Base-by-base conservation (phyloP, 352 stramenopile genomes). In the Globisporangium camurandrum region DNA sequence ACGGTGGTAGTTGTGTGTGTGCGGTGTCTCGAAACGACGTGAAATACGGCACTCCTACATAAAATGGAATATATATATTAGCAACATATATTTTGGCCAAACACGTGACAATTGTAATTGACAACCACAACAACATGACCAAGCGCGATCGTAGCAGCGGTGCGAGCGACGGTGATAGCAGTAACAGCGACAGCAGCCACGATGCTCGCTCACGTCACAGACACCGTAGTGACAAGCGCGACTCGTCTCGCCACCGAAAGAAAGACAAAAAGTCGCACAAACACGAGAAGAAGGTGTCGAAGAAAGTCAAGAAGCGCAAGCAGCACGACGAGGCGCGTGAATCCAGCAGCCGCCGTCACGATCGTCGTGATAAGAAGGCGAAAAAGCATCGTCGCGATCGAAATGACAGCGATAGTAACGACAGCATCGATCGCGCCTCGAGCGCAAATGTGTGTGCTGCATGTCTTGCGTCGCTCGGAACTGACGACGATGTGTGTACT, bases 281-380 rank as follows among this genome's bases (percentile, higher is more conserved):
- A 28, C 57, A 62, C 22, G 51, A 72, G 37, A 57, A 62, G 49
- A 61, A 61, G 49, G 56, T 41, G 24, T 50, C 71, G 37, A 57
- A 62, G 49, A 61, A 61, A 47, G 56, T 41, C 40, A 65, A 71
- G 53, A 64, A 64, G 24, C 45, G 59, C 39, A 51, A 51, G 33
- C 58, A 64, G 47, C 57, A 54, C 12, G 50, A 80, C 44, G 60
- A 69, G 56, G 51, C 60, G 41, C 51, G 42, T 10, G 58, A 52
- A 17, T n/a, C n/a, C 48, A 51, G 26, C 49, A 69, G 47, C 69
- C 64, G 53, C 26, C 49, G 34, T 55, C 49, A 62, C 23, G 31
- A 51, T 26, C 39, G 46, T 43, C 38, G 49, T 19, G 23, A 41
- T 17, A 41, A 41, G 36, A 41, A 41, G 36, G 4, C 17, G 36